Evolutionary conservation across 345 rosid genomes (phyloP).

Genomic region (Moricandia arvensis): DNA sequence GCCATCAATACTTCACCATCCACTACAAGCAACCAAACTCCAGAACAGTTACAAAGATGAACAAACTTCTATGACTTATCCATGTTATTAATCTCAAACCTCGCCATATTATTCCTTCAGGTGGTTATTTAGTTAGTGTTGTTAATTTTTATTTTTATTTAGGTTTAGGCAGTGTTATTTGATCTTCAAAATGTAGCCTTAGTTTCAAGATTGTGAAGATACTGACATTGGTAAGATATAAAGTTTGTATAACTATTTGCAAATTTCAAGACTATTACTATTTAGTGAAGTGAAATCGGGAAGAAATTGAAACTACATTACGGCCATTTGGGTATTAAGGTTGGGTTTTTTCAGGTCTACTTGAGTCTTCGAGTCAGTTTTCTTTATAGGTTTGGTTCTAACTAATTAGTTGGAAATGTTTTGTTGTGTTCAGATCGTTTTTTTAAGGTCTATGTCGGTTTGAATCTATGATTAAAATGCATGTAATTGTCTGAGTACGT

Average conservation of each 20-base stretch:
- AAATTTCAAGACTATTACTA: background rate
- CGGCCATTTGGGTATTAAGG: too few species aligned
- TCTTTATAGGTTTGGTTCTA: too few species aligned
- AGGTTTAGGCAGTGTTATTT: slow-evolving; percentile 10
- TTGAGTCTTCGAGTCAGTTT: too few species aligned
- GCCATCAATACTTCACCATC: slow-evolving; percentile 63
- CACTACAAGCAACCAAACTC: slow-evolving; percentile 74
- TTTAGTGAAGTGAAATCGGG: background rate
- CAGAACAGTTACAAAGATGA: slow-evolving; percentile 70
- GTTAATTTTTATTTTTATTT: background rate
- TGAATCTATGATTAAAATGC: too few species aligned
- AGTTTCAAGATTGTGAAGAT: background rate
- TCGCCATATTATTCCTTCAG: background rate
- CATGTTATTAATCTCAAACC: slow-evolving; percentile 9
- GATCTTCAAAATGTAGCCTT: slow-evolving; percentile 15
- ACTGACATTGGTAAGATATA: slow-evolving; percentile 3
- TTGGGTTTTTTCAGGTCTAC: too few species aligned
- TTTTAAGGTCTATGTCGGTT: too few species aligned
- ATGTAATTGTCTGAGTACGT: too few species aligned
- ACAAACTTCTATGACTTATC: background rate
- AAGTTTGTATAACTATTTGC: slow-evolving; percentile 10
- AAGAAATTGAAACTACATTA: background rate
- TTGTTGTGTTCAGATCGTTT: too few species aligned
- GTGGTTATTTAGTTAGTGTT: slow-evolving; percentile 11
- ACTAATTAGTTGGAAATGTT: too few species aligned